These are phyloP conservation scores for Buxus sempervirens DNA, from an alignment of 164 flowering plant genomes.

Conservation along the genomic window DNA sequence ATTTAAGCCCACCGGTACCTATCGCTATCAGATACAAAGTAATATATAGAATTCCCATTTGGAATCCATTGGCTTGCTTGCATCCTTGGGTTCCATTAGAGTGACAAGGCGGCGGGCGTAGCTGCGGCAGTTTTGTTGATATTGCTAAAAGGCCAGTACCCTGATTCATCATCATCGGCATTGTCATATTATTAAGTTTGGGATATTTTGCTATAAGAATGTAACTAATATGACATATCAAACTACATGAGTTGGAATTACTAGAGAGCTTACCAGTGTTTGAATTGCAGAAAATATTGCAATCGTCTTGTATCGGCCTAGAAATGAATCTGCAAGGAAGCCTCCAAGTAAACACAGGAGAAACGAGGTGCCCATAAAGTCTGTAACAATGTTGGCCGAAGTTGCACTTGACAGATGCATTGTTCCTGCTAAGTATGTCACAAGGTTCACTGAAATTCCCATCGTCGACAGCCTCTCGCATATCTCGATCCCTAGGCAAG, in stretches of 20 bases:
- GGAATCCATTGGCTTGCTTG: conserved; percentile 51
- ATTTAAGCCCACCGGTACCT: conserved; percentile 90
- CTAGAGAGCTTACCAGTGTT: conserved; percentile 35
- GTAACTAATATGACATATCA: background rate
- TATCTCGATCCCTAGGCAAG: conserved; percentile 58
- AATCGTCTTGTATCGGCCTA: conserved; percentile 78
- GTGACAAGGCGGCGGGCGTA: conserved; percentile 69
- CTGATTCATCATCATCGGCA: conserved; percentile 29
- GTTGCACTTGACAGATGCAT: conserved; percentile 82
- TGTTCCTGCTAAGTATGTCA: conserved; percentile 72
- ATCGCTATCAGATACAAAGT: conserved; percentile 70
- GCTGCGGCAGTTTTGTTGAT: conserved; percentile 53
- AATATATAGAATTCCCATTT: conserved; percentile 68
- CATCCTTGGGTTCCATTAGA: conserved; percentile 23
- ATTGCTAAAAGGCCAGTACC: conserved; percentile 61
- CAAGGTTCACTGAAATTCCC: conserved; percentile 96
- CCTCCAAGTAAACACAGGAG: conserved; percentile 86
- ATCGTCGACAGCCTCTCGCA: conserved; percentile 86
- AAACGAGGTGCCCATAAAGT: conserved; percentile 83
- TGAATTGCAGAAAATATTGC: conserved; percentile 62
- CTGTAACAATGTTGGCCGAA: conserved; percentile 78
- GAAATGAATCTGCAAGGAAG: conserved; percentile 81
- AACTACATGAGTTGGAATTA: background rate
- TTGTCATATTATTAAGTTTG: too few relatives aligned
- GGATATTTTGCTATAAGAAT: too few relatives aligned